Percentiles rank a stretch among this genome's conserved stretches.
Evolutionary conservation across 495 filamentous ascomycete species (phyloP).

Genomic region (Penicillium silybi): DNA sequence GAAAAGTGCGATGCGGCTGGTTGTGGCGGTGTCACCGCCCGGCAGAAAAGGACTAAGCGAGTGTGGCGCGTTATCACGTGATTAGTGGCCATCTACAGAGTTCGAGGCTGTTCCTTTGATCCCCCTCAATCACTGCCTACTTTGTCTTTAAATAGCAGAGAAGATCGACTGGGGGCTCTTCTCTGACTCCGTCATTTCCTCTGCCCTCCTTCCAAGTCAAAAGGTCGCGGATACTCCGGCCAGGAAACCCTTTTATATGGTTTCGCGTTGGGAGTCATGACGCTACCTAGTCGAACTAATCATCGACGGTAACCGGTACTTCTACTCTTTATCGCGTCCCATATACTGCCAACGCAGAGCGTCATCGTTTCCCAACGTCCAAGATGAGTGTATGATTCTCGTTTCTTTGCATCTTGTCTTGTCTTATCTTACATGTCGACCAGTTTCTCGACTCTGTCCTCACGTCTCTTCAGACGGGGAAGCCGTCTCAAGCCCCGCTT

Average conservation of each 20-base stretch:
- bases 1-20: constrained; percentile 43
- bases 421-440: constrained; percentile 18
- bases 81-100: constrained; percentile 12
- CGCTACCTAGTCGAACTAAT: constrained; percentile 41
- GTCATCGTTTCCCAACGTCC: constrained; percentile 1
- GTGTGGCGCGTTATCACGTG: constrained; percentile 30
- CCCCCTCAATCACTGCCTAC: constrained; percentile 10
- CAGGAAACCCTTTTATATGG: constrained; percentile 12
- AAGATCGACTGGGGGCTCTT: background rate
- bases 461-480: constrained; percentile 50
- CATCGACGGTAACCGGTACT: constrained; percentile 41
- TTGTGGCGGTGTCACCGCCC: constrained; percentile 35
- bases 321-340: constrained; percentile 14
- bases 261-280: constrained; percentile 45
- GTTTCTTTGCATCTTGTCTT: background rate
- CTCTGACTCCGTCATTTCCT: background rate
- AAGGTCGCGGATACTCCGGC: background rate
- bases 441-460: constrained; percentile 59
- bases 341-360: background rate
- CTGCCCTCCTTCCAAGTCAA: background rate
- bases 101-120: constrained; percentile 1
- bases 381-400: constrained; percentile 47
- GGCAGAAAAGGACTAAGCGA: constrained; percentile 37
- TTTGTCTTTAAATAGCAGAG: constrained; percentile 6
- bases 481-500: constrained; percentile 29